A percentile compares a stretch with the other conserved stretches of the same genome.
phyloP scores from a whole-genome alignment of 148 eudicot species.

The Rhododendron griersonianum region DNA sequence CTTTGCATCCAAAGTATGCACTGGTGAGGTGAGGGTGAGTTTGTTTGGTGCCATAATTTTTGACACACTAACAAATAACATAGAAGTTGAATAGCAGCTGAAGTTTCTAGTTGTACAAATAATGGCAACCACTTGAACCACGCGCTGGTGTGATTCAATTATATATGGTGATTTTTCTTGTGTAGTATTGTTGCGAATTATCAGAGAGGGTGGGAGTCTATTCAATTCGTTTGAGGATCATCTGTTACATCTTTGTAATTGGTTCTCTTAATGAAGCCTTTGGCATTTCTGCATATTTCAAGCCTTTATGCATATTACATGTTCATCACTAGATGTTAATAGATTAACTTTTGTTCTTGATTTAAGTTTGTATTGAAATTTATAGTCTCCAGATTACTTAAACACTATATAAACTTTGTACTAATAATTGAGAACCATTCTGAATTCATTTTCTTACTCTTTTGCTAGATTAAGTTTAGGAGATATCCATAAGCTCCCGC shows the following conservation, averaged over 20 bases:
- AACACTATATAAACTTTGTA: background rate
- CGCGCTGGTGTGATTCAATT: background rate
- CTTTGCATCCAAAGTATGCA: background rate
- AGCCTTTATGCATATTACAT: background rate
- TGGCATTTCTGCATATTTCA: background rate
- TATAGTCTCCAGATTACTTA: background rate
- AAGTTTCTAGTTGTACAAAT: background rate
- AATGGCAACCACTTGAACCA: background rate
- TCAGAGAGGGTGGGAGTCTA: background rate
- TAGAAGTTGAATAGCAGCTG: background rate
- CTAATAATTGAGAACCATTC: background rate
- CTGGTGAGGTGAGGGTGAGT: background rate
- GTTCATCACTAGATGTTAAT: background rate
- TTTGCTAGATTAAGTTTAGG: background rate
- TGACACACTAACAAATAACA: background rate
- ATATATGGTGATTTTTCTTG: background rate
- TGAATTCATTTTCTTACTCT: background rate
- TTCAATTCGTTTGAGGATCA: background rate
- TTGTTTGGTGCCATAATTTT: background rate
- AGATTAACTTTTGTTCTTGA: background rate
- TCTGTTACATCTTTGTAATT: background rate
- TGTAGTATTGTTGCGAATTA: background rate
- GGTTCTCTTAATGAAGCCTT: background rate
- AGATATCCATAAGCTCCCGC: background rate
- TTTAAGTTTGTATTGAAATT: background rate